Evolutionary conservation across 352 stramenopile genomes (phyloP).

Genomic region (Albugo laibachii): DNA sequence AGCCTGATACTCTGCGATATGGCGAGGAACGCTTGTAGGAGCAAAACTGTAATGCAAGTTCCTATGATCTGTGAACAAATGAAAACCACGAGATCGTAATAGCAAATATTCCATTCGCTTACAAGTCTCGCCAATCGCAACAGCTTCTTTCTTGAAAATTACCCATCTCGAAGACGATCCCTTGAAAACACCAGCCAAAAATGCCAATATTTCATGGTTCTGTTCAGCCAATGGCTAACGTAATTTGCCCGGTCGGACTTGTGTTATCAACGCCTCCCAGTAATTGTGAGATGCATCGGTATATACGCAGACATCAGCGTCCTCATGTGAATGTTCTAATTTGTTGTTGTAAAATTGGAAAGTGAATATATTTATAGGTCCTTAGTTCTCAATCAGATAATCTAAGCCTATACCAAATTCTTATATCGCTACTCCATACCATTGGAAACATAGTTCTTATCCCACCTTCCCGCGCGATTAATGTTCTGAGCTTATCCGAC

Average conservation of each 20-base stretch:
- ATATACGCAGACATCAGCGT: conserved; percentile 7
- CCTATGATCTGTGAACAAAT: conserved; percentile 10
- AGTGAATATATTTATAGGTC: no score
- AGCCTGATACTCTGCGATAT: conserved; percentile 8
- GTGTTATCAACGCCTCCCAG: conserved; percentile 7
- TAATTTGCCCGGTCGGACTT: conserved; percentile 1
- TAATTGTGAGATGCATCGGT: conserved; percentile 8
- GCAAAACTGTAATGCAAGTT: conserved; percentile 11
- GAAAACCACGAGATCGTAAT: conserved; percentile 5
- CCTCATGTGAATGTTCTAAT: no score
- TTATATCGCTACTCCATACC: no score
- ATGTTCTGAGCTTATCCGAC: no score
- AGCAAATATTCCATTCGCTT: conserved; percentile 10
- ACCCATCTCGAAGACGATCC: conserved; percentile 3
- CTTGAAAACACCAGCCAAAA: conserved; percentile 9
- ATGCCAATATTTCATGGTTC: conserved; percentile 7
- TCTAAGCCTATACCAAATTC: no score
- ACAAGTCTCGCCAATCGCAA: conserved; percentile 8
- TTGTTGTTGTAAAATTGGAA: no score
- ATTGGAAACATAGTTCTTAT: no score
- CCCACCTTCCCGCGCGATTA: no score
- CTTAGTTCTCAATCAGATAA: no score
- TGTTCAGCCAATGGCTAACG: no score
- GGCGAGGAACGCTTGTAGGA: background rate
- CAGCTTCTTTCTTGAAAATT: conserved; percentile 11